Percentiles rank a stretch among this genome's conserved stretches.
Evolutionary conservation across 1,284 basidiomycete genomes (phyloP).

Genomic region (Ustilago bromivora): DNA sequence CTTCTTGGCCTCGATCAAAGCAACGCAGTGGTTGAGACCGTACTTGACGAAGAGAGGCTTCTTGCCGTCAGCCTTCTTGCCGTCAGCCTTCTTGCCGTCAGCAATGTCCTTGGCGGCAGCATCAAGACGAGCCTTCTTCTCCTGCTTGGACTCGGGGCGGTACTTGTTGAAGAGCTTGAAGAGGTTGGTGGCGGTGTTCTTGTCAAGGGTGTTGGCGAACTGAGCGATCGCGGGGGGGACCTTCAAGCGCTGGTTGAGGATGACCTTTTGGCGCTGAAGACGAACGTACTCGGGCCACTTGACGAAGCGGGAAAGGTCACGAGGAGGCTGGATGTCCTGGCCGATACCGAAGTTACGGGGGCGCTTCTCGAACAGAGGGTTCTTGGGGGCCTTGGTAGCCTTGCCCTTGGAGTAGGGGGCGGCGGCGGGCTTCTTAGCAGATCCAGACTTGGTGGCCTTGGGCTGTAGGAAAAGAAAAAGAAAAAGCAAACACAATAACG

Average conservation of each 20-base stretch:
- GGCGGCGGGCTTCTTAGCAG: slow-evolving; percentile 65
- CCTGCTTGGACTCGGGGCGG: slow-evolving; percentile 91
- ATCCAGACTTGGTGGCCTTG: slow-evolving; percentile 67
- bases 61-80: slow-evolving; percentile 72
- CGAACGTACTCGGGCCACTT: slow-evolving; percentile 99
- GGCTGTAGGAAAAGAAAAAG: slow-evolving; percentile 52
- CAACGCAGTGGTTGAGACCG: slow-evolving; percentile 95
- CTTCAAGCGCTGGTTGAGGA: slow-evolving; percentile 98
- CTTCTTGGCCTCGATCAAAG: slow-evolving; percentile 93
- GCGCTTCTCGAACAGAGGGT: slow-evolving; percentile 92
- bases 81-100: slow-evolving; percentile 73
- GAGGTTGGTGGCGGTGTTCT: slow-evolving; percentile 98
- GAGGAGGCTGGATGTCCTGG: slow-evolving; percentile 90
- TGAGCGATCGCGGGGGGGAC: slow-evolving; percentile 98
- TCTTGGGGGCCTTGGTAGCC: slow-evolving; percentile 78
- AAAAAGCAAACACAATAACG: slow-evolving; percentile 12
- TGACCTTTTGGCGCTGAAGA: slow-evolving; percentile 98
- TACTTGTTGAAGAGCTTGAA: slow-evolving; percentile 99
- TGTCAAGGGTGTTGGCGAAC: slow-evolving; percentile 97
- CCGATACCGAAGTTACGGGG: slow-evolving; percentile 96
- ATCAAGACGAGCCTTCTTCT: slow-evolving; percentile 95
- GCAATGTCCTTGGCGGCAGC: slow-evolving; percentile 81
- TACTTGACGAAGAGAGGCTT: slow-evolving; percentile 97
- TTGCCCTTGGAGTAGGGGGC: slow-evolving; percentile 67
- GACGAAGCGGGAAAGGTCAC: slow-evolving; percentile 96